Percentiles rank a stretch among this genome's conserved stretches.
Evolutionary conservation across 2,329 filamentous ascomycete genomes (phyloP).

Genomic region (Metarhizium robertsii): DNA sequence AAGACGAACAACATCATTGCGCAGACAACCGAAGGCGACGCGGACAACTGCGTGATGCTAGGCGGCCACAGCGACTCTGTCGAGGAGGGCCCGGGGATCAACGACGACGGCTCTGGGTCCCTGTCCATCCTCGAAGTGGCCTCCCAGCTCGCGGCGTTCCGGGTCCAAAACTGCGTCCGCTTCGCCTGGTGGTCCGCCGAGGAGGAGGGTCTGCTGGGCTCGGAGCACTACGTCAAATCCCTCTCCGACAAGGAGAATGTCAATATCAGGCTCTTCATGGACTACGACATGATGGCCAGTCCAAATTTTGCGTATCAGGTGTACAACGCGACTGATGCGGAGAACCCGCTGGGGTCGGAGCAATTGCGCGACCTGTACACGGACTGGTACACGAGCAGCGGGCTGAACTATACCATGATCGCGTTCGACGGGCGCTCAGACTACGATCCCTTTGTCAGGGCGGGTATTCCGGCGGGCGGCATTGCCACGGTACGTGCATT

Average conservation of each 20-base stretch:
- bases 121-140: slow-evolving; percentile 54
- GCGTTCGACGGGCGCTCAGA: slow-evolving; percentile 73
- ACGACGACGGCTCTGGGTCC: slow-evolving; percentile 66
- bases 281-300: slow-evolving; percentile 62
- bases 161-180: slow-evolving; percentile 55
- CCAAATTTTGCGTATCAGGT: slow-evolving; percentile 59
- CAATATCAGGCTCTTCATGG: slow-evolving; percentile 57
- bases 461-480: slow-evolving; percentile 64
- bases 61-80: slow-evolving; percentile 58
- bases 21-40: slow-evolving; percentile 50
- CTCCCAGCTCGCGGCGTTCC: slow-evolving; percentile 45
- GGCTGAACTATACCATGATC: slow-evolving; percentile 58
- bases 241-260: slow-evolving; percentile 48
- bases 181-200: slow-evolving; percentile 62
- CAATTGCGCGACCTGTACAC: slow-evolving; percentile 60
- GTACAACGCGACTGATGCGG: slow-evolving; percentile 62
- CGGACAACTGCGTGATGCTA: slow-evolving; percentile 55
- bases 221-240: slow-evolving; percentile 48
- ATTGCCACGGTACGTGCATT: slow-evolving; percentile 46
- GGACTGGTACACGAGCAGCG: slow-evolving; percentile 54
- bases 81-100: slow-evolving; percentile 59
- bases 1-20: slow-evolving; percentile 52
- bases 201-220: slow-evolving; percentile 57
- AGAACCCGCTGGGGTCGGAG: slow-evolving; percentile 61
- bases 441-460: slow-evolving; percentile 67